A percentile compares a stretch with the other conserved stretches of the same genome.
Conservation (phyloP, 1,284 basidiomycete species). For the Puccinia polysora region DNA sequence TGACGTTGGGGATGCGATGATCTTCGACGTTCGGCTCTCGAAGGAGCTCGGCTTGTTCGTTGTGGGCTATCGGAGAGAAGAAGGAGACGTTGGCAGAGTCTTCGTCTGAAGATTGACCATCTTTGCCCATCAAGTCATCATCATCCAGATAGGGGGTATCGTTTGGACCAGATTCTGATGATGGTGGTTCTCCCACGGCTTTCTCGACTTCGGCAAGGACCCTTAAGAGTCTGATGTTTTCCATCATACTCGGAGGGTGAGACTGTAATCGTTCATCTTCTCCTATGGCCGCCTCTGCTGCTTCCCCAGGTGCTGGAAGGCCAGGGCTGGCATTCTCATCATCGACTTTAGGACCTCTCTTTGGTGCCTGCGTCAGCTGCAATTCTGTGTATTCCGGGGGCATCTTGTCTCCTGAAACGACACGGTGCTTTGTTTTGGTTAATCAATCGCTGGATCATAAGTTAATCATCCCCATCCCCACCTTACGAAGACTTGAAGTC, state of each 20-base stretch:
- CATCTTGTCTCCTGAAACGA: too few species aligned
- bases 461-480: too few species aligned
- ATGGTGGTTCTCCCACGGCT: conserved; percentile 4
- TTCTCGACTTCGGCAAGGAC: conserved; percentile 28
- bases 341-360: too few species aligned
- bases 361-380: too few species aligned
- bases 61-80: neutral
- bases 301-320: conserved; percentile 18
- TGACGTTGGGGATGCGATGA: neutral
- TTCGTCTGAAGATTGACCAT: neutral
- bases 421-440: too few species aligned
- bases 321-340: too few species aligned
- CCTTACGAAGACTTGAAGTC: too few species aligned
- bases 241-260: conserved; percentile 3
- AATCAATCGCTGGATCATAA: too few species aligned
- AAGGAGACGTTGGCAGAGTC: neutral
- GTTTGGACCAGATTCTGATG: neutral
- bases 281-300: conserved; percentile 12
- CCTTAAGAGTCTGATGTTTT: conserved; percentile 13
- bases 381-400: too few species aligned
- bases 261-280: neutral
- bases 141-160: conserved; percentile 3
- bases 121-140: neutral
- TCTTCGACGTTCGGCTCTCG: neutral
- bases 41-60: neutral